Evolutionary conservation across 495 filamentous ascomycete genomes (phyloP).

Genomic region (Zalerion maritima): DNA sequence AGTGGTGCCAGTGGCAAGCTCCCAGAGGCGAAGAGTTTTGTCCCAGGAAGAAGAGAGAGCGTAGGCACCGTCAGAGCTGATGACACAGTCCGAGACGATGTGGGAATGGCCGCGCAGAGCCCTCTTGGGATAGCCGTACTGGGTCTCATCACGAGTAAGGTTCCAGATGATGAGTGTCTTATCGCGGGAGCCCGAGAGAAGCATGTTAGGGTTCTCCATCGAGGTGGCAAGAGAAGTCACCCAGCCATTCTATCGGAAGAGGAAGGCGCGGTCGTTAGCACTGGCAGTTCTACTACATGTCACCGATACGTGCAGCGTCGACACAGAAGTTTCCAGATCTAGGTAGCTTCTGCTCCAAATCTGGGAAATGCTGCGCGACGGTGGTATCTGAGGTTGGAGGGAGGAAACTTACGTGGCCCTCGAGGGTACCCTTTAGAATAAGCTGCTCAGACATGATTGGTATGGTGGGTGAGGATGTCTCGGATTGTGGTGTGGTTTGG

Average conservation of each 20-base stretch:
- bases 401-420: conserved; percentile 63
- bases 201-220: conserved; percentile 99
- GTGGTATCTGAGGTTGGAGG: conserved; percentile 8
- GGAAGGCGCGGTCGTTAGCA: conserved; percentile 15
- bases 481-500: no score
- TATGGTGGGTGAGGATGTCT: no score
- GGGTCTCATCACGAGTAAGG: conserved; percentile 94
- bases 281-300: conserved; percentile 7
- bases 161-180: conserved; percentile 99
- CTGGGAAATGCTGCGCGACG: conserved; percentile 19
- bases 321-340: conserved; percentile 6
- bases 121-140: conserved; percentile 97
- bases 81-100: conserved; percentile 99
- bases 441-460: conserved; percentile 89
- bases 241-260: conserved; percentile 46
- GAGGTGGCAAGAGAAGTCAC: conserved; percentile 88
- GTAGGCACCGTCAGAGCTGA: conserved; percentile 99
- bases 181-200: conserved; percentile 92
- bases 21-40: conserved; percentile 99
- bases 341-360: conserved; percentile 1
- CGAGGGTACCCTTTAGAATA: conserved; percentile 92
- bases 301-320: conserved; percentile 1
- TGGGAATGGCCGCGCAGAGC: conserved; percentile 97
- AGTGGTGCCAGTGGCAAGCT: conserved; percentile 89
- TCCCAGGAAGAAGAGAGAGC: conserved; percentile 98